phyloP scores from a whole-genome alignment of 2,329 filamentous ascomycete genomes.

The Capronia americana region DNA sequence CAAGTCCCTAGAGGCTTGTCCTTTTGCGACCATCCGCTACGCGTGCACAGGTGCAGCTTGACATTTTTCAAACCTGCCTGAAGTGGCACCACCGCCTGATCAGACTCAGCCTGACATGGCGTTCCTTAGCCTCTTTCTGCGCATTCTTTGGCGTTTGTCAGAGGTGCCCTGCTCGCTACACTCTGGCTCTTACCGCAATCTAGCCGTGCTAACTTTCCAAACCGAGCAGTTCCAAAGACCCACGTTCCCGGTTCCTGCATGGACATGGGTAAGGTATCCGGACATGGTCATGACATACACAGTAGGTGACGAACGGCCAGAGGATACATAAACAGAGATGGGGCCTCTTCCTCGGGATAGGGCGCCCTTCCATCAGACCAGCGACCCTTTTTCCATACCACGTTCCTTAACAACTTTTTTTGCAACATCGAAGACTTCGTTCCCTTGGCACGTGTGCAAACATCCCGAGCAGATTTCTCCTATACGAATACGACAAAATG shows the following conservation, averaged over 20 bases:
- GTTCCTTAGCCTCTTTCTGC: conserved; percentile 19
- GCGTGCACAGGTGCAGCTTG: conserved; percentile 1
- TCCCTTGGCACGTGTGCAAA: neutral
- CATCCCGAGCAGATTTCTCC: neutral
- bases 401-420: neutral
- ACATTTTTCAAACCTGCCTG: conserved; percentile 12
- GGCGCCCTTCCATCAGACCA: neutral
- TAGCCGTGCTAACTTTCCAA: conserved; percentile 20
- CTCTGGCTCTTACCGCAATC: conserved; percentile 21
- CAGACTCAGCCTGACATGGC: conserved; percentile 28
- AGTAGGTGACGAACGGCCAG: neutral
- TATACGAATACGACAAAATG: conserved; percentile 13
- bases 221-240: conserved; percentile 14
- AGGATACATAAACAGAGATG: conserved; percentile 17
- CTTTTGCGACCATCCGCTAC: conserved; percentile 20
- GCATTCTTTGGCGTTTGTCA: conserved; percentile 10
- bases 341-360: neutral
- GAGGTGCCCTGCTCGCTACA: conserved; percentile 11
- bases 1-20: conserved; percentile 6
- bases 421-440: neutral
- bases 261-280: conserved; percentile 10
- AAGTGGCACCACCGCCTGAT: conserved; percentile 20
- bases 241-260: conserved; percentile 13
- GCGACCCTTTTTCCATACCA: neutral
- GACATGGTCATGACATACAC: conserved; percentile 8